These are phyloP conservation scores for Monilinia vaccinii-corymbosi DNA, from an alignment of 2,329 filamentous ascomycete species.

Conservation along the genomic window DNA sequence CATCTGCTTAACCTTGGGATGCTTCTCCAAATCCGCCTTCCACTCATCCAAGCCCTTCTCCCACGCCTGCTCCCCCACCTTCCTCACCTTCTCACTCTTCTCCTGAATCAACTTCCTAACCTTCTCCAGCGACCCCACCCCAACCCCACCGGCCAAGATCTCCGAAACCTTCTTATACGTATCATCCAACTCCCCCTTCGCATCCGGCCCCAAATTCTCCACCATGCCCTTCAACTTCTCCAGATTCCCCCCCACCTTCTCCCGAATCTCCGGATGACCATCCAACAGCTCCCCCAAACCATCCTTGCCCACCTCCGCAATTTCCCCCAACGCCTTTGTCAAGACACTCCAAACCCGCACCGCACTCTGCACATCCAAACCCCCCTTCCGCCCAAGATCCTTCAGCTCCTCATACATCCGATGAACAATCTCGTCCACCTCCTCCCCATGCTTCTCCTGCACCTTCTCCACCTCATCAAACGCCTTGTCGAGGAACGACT, in stretches of 20 bases:
- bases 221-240: conserved; percentile 62
- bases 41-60: conserved; percentile 61
- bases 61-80: conserved; percentile 64
- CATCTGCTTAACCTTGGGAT: conserved; percentile 63
- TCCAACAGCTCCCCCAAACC: conserved; percentile 56
- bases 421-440: conserved; percentile 59
- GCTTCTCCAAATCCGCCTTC: conserved; percentile 66
- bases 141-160: conserved; percentile 53
- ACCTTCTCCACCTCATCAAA: conserved; percentile 65
- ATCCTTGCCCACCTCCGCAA: conserved; percentile 54
- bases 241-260: conserved; percentile 59
- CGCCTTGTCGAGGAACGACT: conserved; percentile 55
- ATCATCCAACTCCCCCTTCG: conserved; percentile 66
- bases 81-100: conserved; percentile 56
- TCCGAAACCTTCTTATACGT: conserved; percentile 60
- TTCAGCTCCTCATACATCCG: conserved; percentile 62
- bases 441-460: conserved; percentile 55
- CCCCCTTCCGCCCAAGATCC: conserved; percentile 44
- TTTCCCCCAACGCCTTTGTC: conserved; percentile 48
- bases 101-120: conserved; percentile 56
- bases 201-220: conserved; percentile 63
- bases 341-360: conserved; percentile 53
- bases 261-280: conserved; percentile 64
- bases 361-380: conserved; percentile 54
- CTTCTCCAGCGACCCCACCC: conserved; percentile 44